A percentile compares a stretch with the other conserved stretches of the same genome.
These are phyloP conservation scores for Botrytis elliptica DNA, from an alignment of 2,329 filamentous ascomycete genomes.

Conservation along the genomic window DNA sequence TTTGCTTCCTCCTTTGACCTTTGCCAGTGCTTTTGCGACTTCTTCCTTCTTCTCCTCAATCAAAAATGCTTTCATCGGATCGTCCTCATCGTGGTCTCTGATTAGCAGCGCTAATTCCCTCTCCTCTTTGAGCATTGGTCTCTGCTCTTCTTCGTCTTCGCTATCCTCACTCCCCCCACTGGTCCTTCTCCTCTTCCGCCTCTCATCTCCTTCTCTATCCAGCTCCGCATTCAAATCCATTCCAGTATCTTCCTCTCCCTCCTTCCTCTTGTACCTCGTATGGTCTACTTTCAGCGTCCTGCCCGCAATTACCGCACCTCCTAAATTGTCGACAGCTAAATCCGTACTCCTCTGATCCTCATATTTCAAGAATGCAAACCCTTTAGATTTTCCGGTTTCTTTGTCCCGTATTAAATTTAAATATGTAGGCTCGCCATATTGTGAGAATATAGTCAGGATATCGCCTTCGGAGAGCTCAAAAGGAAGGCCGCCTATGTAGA, in stretches of 20 bases:
- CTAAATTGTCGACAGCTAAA: conserved; percentile 92
- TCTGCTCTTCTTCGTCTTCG: conserved; percentile 39
- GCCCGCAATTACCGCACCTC: conserved; percentile 79
- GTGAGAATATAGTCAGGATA: conserved; percentile 92
- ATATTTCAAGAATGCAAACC: conserved; percentile 96
- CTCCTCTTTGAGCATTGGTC: conserved; percentile 77
- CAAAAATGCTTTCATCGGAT: conserved; percentile 93
- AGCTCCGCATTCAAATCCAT: conserved; percentile 36
- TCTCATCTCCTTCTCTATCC: conserved; percentile 44
- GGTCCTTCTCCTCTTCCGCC: conserved; percentile 41
- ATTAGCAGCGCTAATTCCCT: conserved; percentile 73
- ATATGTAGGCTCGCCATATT: conserved; percentile 93
- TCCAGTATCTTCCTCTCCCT: conserved; percentile 57
- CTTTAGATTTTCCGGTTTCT: conserved; percentile 91
- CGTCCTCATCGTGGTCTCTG: conserved; percentile 84
- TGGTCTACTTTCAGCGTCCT: conserved; percentile 86
- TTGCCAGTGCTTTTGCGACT: conserved; percentile 67
- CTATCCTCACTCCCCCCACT: conserved; percentile 41
- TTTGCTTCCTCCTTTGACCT: conserved; percentile 42
- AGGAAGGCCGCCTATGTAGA: conserved; percentile 93
- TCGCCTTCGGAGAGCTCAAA: conserved; percentile 95
- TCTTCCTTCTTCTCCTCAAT: conserved; percentile 91
- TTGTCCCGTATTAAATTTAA: conserved; percentile 91
- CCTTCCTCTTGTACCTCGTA: conserved; percentile 85
- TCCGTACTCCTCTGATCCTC: conserved; percentile 97